phyloP scores from a whole-genome alignment of 2,329 filamentous ascomycete genomes.

The Penicillium brasilianum region DNA sequence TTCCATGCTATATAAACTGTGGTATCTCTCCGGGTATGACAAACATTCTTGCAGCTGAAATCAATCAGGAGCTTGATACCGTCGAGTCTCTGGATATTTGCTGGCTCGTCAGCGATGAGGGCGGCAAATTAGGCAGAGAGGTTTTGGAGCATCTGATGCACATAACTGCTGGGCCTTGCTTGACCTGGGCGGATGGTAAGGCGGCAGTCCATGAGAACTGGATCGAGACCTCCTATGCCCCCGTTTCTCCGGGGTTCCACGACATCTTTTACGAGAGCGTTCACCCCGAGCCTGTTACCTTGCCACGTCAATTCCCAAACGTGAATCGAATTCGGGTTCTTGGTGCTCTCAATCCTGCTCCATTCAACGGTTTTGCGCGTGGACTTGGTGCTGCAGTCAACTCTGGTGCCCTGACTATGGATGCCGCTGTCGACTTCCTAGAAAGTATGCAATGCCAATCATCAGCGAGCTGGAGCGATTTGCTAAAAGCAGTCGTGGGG shows the following conservation, averaged over 20 bases:
- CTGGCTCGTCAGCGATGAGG: conserved; percentile 25
- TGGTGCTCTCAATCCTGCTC: conserved; percentile 18
- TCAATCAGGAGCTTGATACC: conserved; percentile 17
- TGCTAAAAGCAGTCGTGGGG: conserved; percentile 5
- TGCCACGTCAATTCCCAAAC: conserved; percentile 20
- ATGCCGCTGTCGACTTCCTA: conserved; percentile 18
- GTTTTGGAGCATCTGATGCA: conserved; percentile 27
- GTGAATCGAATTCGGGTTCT: conserved; percentile 19
- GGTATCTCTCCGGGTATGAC: neutral
- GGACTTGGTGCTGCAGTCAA: conserved; percentile 24
- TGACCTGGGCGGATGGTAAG: conserved; percentile 19
- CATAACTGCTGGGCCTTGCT: conserved; percentile 24
- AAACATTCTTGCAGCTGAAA: neutral
- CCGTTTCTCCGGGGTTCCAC: conserved; percentile 3
- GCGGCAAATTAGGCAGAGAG: conserved; percentile 18
- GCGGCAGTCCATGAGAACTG: conserved; percentile 21
- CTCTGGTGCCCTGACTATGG: conserved; percentile 18
- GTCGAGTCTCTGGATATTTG: conserved; percentile 24
- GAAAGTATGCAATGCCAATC: conserved; percentile 4
- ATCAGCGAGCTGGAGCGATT: neutral
- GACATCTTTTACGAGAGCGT: conserved; percentile 23
- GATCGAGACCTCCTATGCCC: conserved; percentile 24
- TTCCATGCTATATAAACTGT: neutral
- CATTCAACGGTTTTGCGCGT: conserved; percentile 22
- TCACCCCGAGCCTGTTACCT: conserved; percentile 26